These are phyloP conservation scores for Colletotrichum endophyticum DNA, from an alignment of 2,329 filamentous ascomycete species.

Conservation along the genomic window DNA sequence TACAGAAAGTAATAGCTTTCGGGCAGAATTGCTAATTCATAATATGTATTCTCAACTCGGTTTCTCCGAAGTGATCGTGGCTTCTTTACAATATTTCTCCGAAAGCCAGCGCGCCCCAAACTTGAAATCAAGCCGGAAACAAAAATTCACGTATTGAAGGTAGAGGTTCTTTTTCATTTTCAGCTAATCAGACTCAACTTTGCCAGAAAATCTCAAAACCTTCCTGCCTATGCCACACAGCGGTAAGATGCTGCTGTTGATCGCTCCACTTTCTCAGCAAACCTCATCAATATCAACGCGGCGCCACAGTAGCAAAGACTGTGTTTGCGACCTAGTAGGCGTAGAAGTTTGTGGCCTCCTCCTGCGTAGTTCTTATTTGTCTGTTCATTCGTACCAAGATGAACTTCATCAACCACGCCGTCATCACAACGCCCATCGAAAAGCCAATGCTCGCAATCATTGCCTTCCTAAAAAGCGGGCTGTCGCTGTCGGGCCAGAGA, in stretches of 20 bases:
- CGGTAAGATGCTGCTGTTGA: background rate
- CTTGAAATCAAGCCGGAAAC: background rate
- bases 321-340: conserved; percentile 25
- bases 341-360: conserved; percentile 29
- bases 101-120: background rate
- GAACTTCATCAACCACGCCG: conserved; percentile 39
- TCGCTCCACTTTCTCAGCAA: background rate
- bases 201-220: background rate
- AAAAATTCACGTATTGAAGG: background rate
- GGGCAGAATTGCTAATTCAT: background rate
- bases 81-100: background rate
- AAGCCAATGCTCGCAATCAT: conserved; percentile 26
- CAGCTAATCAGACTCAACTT: background rate
- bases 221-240: background rate
- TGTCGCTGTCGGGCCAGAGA: conserved; percentile 9
- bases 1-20: background rate
- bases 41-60: background rate
- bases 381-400: conserved; percentile 38
- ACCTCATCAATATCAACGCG: background rate
- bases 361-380: conserved; percentile 27
- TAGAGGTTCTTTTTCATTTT: background rate
- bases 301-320: background rate
- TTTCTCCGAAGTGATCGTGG: background rate
- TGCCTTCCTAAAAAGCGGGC: conserved; percentile 16
- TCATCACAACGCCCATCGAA: conserved; percentile 35